Percentiles rank a stretch among this genome's conserved stretches.
Evolutionary conservation across 306 rosid genomes (phyloP).

Genomic region (Rosa chinensis): DNA sequence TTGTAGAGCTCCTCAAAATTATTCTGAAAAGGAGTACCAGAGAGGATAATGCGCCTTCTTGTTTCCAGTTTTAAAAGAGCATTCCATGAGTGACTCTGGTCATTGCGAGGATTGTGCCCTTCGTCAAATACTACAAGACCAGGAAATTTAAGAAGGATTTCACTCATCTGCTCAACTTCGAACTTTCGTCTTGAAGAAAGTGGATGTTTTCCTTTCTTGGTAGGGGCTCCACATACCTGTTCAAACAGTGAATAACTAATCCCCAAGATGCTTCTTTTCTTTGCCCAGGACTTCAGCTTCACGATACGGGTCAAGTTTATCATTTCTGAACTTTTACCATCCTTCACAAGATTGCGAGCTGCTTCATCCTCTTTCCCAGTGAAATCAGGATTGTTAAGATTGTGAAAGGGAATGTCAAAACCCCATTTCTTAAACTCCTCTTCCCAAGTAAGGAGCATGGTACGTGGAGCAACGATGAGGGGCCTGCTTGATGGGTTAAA

Average conservation of each 20-base stretch:
- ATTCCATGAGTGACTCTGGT: slow-evolving; percentile 33
- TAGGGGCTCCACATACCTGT: slow-evolving; percentile 23
- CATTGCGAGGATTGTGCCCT: slow-evolving; percentile 59
- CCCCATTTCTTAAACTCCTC: slow-evolving; percentile 67
- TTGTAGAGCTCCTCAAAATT: slow-evolving; percentile 58
- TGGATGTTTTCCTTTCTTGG: neutral
- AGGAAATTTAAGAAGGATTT: slow-evolving; percentile 46
- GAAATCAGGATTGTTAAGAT: slow-evolving; percentile 38
- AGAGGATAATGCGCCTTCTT: slow-evolving; percentile 54
- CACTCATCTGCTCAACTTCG: slow-evolving; percentile 13
- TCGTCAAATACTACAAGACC: slow-evolving; percentile 59
- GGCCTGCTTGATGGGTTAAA: slow-evolving; percentile 48
- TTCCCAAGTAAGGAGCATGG: slow-evolving; percentile 77
- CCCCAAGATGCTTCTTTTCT: slow-evolving; percentile 53
- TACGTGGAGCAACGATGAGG: slow-evolving; percentile 60
- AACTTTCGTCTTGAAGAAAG: neutral
- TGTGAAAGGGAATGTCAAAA: slow-evolving; percentile 62
- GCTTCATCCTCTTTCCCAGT: slow-evolving; percentile 38
- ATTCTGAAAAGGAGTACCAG: slow-evolving; percentile 81
- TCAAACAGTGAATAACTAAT: slow-evolving; percentile 53
- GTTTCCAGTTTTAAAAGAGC: slow-evolving; percentile 50
- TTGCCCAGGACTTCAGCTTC: slow-evolving; percentile 59
- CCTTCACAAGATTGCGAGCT: slow-evolving; percentile 19
- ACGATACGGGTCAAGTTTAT: slow-evolving; percentile 21
- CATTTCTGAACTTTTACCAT: slow-evolving; percentile 1